These are phyloP conservation scores for Aspergillus amoenus DNA, from an alignment of 2,329 filamentous ascomycete species.

Conservation along the genomic window DNA sequence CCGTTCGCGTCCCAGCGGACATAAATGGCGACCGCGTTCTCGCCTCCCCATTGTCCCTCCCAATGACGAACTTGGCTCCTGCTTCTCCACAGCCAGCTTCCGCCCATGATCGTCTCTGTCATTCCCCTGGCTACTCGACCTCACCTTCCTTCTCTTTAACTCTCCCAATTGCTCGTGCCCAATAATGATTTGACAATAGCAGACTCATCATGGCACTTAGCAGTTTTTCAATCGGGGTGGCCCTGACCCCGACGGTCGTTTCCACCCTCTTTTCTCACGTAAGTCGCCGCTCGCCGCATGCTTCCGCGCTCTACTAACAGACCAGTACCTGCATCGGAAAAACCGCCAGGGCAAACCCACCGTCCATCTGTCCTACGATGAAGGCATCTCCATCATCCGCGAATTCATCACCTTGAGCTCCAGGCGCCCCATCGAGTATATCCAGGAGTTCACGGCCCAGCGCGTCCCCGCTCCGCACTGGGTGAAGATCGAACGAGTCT, in stretches of 20 bases:
- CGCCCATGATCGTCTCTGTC: not conserved
- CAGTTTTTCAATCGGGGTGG: constrained; percentile 76
- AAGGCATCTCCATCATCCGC: constrained; percentile 83
- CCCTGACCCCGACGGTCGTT: constrained; percentile 83
- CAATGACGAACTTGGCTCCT: not conserved
- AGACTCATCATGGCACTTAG: constrained; percentile 61
- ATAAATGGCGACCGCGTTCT: not conserved
- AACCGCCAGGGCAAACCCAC: constrained; percentile 76
- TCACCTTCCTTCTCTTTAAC: not conserved
- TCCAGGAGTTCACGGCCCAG: constrained; percentile 88
- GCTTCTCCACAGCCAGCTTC: not conserved
- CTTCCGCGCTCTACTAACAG: not conserved
- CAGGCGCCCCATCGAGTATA: constrained; percentile 85
- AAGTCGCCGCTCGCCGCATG: constrained; percentile 35
- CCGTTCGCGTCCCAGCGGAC: not conserved
- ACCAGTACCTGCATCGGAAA: constrained; percentile 77
- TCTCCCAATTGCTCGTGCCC: not conserved
- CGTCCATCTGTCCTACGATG: constrained; percentile 88
- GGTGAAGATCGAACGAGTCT: constrained; percentile 73
- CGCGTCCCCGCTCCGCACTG: constrained; percentile 88
- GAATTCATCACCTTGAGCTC: constrained; percentile 83
- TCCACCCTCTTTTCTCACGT: constrained; percentile 86
- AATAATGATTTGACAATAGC: not conserved
- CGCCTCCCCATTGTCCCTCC: not conserved
- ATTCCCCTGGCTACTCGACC: not conserved